Base-by-base conservation (phyloP, 306 rosid genomes). In the Medicago lupulina region DNA sequence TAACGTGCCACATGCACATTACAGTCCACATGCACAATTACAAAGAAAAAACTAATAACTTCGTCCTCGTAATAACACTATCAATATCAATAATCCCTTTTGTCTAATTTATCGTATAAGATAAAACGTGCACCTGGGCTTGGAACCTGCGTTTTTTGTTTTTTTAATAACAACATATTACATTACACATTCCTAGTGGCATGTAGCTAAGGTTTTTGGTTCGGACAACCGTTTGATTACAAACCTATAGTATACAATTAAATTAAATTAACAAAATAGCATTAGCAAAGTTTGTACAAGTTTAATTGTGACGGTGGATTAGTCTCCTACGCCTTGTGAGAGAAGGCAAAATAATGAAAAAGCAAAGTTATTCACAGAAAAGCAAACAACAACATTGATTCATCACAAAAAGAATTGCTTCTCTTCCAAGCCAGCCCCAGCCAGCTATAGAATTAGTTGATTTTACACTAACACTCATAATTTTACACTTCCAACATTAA, bases 181-280 rank as follows among this genome's bases (percentile, higher is more conserved):
- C n/a, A 3, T 57, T 49, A 49, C 55, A 49, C 8, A 15, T 7
- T 15, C 19, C 18, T n/a, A 7, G 55, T 50, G 55, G 73, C 9
- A 41, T 70, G 79, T 21, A 15, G 6, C 0, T 84, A 84, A 81
- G 67, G 83, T 5, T 28, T 9, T 86, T 64, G 97, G 91, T 80
- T 89, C 89, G 96, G 96, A 86, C 92, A 89, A 80, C 97, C 96
- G 97, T 91, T 91, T 87, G 55, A 73, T 39, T 14, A 77, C 87
- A 50, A 68, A 49, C 85, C 93, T 79, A 68, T 46, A 7, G 54
- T 6, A 21, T 21, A 21, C 23, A 8, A 31, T n/a, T 76, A 73
- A 28, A 78, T 49, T 55, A 68, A 47, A 43, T 53, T 43, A 67
- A 57, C 28, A n/a, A 28, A 9, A 28, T 60, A 60, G 67, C 67